Percentiles rank a stretch among this genome's conserved stretches.
Evolutionary conservation across 192 early-diverging fungal species (phyloP).

Genomic region (Dimargaris xerosporica): DNA sequence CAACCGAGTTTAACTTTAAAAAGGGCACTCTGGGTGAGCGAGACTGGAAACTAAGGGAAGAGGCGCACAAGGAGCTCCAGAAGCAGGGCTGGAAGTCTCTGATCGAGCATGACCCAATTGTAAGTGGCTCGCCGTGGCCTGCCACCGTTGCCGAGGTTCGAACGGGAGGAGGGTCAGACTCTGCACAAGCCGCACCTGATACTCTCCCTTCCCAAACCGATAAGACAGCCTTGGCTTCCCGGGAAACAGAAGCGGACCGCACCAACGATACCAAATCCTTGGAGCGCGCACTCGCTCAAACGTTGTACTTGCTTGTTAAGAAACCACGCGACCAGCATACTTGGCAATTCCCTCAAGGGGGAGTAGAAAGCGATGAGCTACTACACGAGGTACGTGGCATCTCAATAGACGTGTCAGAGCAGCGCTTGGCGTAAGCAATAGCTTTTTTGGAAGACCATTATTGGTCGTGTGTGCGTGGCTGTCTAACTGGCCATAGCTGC

Average conservation of each 20-base stretch:
- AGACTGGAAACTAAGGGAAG: slow-evolving; percentile 36
- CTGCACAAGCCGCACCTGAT: slow-evolving; percentile 8
- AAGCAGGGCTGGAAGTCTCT: slow-evolving; percentile 14
- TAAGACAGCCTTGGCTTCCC: slow-evolving; percentile 28
- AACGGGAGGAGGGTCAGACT: not conserved
- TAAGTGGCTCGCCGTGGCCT: slow-evolving; percentile 10
- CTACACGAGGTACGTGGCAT: slow-evolving; percentile 38
- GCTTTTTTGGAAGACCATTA: not conserved
- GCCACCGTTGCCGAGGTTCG: slow-evolving; percentile 12
- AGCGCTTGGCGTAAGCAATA: too few species aligned
- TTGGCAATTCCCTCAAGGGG: slow-evolving; percentile 56
- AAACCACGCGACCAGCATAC: slow-evolving; percentile 35
- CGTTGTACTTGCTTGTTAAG: slow-evolving; percentile 58
- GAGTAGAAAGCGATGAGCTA: slow-evolving; percentile 35
- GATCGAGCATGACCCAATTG: not conserved
- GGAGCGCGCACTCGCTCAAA: slow-evolving; percentile 45
- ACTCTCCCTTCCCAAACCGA: slow-evolving; percentile 17
- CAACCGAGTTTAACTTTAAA: slow-evolving; percentile 61
- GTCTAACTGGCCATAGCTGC: too few species aligned
- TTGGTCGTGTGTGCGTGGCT: not conserved
- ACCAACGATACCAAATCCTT: slow-evolving; percentile 40
- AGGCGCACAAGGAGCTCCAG: slow-evolving; percentile 18
- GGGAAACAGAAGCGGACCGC: slow-evolving; percentile 39
- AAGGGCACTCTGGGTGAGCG: slow-evolving; percentile 55
- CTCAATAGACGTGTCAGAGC: not conserved